Evolutionary conservation across 345 rosid genomes (phyloP), one percentile per base, ranked within the genome.

Genomic region (Eutrema heterophyllum): DNA sequence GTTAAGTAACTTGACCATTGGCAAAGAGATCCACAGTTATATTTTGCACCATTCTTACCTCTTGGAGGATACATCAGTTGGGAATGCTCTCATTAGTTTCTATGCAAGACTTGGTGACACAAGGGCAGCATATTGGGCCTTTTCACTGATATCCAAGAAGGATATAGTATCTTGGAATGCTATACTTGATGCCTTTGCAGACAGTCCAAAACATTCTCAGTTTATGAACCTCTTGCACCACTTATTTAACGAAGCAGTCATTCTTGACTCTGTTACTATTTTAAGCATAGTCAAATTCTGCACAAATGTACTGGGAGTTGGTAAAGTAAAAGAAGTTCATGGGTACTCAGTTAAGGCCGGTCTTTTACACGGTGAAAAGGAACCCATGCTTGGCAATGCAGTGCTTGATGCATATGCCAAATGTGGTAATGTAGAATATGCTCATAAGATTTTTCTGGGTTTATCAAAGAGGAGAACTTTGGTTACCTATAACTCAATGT

Each of bases 401-500:
- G 71, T 90, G 77, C 86, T 92, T 75, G 90, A 83, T 72, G 88
- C 90, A 55, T 92, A 92, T 72, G 87, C 91, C 60, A 87, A 86
- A 80, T 88, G 93, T 58, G 82, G 88, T 53, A 73, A 78, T 39
- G 75, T 88, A 71, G 86, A 76, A 9, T 81, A 82, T 77, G 88
- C 92, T 70, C 78, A 75, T 18, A 85, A 78, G 79, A 79, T 88
- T 71, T 88, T 90, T 79, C 83, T 72, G 71, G 51, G 76, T 73
- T 72, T 86, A 45, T 84, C 83, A 15, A 85, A 78, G 57, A 83
- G 68, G 58, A 73, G 78, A 75, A 84, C 78, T 76, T 72, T 82
- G 83, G 83, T 90, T 65, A 80, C 83, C 21, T 83, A 82, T 60
- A 85, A 92, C 74, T 83, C 96, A 49, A 80, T 88, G 80, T 76